phyloP scores from a whole-genome alignment of 2,329 filamentous ascomycete genomes.

The Apiospora pterosperma region DNA sequence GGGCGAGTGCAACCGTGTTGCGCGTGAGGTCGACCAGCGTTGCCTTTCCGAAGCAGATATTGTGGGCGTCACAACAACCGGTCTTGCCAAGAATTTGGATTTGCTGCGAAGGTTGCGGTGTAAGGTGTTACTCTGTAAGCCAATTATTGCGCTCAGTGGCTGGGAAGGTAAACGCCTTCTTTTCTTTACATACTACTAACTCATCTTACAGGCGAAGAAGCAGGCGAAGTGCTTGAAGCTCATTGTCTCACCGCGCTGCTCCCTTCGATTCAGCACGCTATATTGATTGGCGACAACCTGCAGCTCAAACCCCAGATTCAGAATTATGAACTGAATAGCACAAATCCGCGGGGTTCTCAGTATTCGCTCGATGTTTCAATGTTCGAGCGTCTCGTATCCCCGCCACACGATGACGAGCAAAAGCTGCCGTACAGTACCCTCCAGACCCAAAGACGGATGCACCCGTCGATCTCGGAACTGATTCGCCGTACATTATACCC shows the following conservation, averaged over 20 bases:
- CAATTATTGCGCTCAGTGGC: neutral
- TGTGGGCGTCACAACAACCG: constrained; percentile 59
- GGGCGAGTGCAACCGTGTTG: constrained; percentile 15
- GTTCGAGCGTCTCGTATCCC: constrained; percentile 54
- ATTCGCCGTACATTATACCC: constrained; percentile 53
- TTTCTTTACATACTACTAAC: neutral
- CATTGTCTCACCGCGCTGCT: constrained; percentile 58
- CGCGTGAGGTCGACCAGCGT: constrained; percentile 32
- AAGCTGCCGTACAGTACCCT: constrained; percentile 32
- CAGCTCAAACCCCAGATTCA: constrained; percentile 59
- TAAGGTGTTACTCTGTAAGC: constrained; percentile 53
- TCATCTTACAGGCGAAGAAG: constrained; percentile 50
- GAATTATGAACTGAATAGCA: constrained; percentile 50
- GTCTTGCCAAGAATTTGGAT: constrained; percentile 48
- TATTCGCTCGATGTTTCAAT: constrained; percentile 57
- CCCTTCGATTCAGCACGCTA: constrained; percentile 56
- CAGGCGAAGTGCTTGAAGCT: constrained; percentile 64
- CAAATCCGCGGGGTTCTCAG: constrained; percentile 41
- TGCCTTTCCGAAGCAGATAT: constrained; percentile 39
- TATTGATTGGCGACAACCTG: constrained; percentile 62
- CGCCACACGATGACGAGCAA: constrained; percentile 18
- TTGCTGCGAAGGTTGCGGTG: constrained; percentile 44
- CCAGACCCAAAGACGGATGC: constrained; percentile 57
- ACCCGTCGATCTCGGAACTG: constrained; percentile 51
- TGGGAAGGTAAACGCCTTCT: neutral